Evolutionary conservation across 768 basidiomycete genomes (phyloP).

Genomic region (Rubroboletus satanas): DNA sequence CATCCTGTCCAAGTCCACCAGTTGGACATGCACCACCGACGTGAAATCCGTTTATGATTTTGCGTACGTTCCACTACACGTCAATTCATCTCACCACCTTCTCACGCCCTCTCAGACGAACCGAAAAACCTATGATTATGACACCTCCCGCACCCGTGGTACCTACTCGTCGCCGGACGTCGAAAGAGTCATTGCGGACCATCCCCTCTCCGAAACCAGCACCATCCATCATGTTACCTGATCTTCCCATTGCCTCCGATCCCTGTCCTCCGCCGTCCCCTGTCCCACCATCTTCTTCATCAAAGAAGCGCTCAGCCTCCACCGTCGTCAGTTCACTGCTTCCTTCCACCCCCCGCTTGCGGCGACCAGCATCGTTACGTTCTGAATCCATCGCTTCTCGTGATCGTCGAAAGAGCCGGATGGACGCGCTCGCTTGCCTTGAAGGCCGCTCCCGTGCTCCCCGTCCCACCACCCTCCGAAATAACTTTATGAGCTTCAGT

Average conservation of each 20-base stretch:
- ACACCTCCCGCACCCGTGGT: constrained; percentile 10
- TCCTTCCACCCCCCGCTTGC: constrained; percentile 12
- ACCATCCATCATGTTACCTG: constrained; percentile 50
- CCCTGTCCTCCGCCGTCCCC: not conserved
- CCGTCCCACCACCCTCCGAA: constrained; percentile 17
- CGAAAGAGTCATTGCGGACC: constrained; percentile 41
- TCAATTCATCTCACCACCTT: not conserved
- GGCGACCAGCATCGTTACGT: constrained; percentile 15
- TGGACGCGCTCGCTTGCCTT: constrained; percentile 59
- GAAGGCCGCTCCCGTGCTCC: constrained; percentile 46
- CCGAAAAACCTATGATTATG: constrained; percentile 22
- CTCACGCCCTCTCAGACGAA: constrained; percentile 17
- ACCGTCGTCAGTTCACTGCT: constrained; percentile 18
- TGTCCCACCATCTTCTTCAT: not conserved
- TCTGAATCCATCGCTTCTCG: constrained; percentile 43
- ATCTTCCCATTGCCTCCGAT: constrained; percentile 30
- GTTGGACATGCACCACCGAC: constrained; percentile 24
- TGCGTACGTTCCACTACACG: constrained; percentile 5
- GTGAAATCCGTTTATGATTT: constrained; percentile 8
- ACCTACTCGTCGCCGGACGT: constrained; percentile 28
- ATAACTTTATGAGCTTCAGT: constrained; percentile 65
- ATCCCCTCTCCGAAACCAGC: constrained; percentile 62
- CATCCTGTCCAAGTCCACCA: constrained; percentile 28
- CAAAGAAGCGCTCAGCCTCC: constrained; percentile 13
- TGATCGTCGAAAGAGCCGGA: constrained; percentile 46